Conservation (phyloP, 768 basidiomycete species). For the Boletus sp. region DNA sequence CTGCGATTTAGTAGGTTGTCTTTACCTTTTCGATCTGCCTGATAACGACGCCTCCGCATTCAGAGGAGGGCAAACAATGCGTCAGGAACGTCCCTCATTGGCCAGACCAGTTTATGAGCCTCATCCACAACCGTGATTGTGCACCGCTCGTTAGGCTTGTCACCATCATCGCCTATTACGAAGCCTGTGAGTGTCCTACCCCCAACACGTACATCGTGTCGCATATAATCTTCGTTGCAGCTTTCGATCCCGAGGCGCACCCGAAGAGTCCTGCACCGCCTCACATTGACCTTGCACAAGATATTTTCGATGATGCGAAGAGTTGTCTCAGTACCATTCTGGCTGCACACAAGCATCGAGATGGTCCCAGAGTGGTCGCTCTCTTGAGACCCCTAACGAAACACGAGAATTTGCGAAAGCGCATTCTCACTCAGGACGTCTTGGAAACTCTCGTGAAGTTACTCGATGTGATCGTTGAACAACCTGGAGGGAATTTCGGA, state of each 20-base stretch:
- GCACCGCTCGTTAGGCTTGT: slow-evolving; percentile 20
- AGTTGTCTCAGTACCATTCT: slow-evolving; percentile 11
- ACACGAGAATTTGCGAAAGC: slow-evolving; percentile 10
- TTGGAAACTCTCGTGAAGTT: slow-evolving; percentile 10
- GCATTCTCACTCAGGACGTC: slow-evolving; percentile 13
- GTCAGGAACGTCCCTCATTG: slow-evolving; percentile 14
- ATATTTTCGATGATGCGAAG: slow-evolving; percentile 14
- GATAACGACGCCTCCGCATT: background rate
- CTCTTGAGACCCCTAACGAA: slow-evolving; percentile 22
- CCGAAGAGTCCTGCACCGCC: background rate
- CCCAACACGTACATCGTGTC: too few relatives aligned
- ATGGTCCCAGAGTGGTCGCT: slow-evolving; percentile 19
- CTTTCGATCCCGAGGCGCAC: background rate
- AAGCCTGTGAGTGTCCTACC: slow-evolving; percentile 13
- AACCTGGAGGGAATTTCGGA: slow-evolving; percentile 5
- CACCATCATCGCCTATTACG: slow-evolving; percentile 20
- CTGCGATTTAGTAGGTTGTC: slow-evolving; percentile 16
- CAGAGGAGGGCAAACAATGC: slow-evolving; percentile 22
- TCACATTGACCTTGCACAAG: background rate
- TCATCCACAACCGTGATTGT: slow-evolving; percentile 12
- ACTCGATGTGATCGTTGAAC: slow-evolving; percentile 10
- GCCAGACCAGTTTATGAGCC: slow-evolving; percentile 5
- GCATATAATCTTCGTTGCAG: background rate
- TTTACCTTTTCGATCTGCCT: background rate
- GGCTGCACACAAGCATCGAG: slow-evolving; percentile 11